Conservation (phyloP, 2,329 filamentous ascomycete genomes). For the Verticillium nonalfalfae region DNA sequence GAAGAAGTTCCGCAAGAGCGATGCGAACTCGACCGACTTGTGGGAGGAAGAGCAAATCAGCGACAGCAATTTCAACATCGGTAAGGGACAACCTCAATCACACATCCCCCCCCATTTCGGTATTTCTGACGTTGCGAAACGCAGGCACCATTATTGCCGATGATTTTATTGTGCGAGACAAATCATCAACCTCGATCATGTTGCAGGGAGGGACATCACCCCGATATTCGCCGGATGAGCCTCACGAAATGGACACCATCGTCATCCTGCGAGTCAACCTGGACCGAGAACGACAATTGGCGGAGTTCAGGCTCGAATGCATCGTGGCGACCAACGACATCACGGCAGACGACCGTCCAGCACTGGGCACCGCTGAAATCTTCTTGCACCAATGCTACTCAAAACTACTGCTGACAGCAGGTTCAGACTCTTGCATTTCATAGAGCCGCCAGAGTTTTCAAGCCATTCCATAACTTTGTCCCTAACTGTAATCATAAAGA, state of each 20-base stretch:
- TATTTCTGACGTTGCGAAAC: neutral
- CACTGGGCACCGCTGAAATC: neutral
- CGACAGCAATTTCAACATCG: neutral
- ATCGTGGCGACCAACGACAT: neutral
- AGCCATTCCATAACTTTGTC: neutral
- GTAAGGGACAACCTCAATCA: neutral
- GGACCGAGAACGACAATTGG: neutral
- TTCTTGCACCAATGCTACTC: slow-evolving; percentile 5
- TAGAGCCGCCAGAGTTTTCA: neutral
- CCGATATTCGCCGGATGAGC: neutral
- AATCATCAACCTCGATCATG: slow-evolving; percentile 1
- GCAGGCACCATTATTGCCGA: slow-evolving; percentile 7
- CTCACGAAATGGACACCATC: slow-evolving; percentile 6
- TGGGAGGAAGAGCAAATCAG: slow-evolving; percentile 4
- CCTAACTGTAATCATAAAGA: no score
- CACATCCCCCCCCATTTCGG: neutral
- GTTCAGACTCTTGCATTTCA: neutral
- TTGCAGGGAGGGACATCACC: slow-evolving; percentile 7
- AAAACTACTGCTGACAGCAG: slow-evolving; percentile 3
- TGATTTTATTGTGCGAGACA: slow-evolving; percentile 10
- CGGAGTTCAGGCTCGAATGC: slow-evolving; percentile 5
- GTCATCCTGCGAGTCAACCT: slow-evolving; percentile 2
- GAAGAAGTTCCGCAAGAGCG: neutral
- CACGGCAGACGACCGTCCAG: neutral
- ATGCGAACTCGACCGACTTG: slow-evolving; percentile 1